Conservation (phyloP, 192 early-diverging fungal species). For the Backusella liffmaniae region DNA sequence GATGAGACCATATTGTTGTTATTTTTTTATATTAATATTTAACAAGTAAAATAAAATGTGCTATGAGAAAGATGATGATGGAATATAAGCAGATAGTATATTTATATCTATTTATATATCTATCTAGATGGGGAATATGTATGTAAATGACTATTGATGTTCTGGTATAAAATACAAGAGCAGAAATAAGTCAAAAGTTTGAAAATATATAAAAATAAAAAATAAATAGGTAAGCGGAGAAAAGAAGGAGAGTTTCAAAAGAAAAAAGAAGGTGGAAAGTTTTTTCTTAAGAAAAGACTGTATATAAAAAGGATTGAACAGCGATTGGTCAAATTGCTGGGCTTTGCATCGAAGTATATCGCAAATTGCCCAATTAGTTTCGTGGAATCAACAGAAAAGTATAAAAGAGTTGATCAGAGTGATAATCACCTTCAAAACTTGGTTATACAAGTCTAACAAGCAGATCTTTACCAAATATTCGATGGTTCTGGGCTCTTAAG, state of each 20-base stretch:
- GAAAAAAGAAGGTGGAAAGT: background rate
- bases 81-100: background rate
- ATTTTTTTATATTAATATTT: background rate
- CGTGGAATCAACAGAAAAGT: slow-evolving; percentile 4
- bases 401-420: background rate
- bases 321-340: background rate
- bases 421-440: background rate
- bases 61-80: background rate
- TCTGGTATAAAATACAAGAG: background rate
- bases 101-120: background rate
- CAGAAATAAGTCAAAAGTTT: background rate
- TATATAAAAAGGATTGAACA: background rate
- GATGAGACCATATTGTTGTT: background rate
- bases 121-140: background rate
- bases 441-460: slow-evolving; percentile 4
- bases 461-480: background rate
- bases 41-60: background rate
- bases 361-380: background rate
- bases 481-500: slow-evolving; percentile 2
- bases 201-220: background rate
- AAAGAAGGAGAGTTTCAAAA: slow-evolving; percentile 3
- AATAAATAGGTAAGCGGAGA: background rate
- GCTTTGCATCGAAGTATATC: background rate
- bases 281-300: background rate
- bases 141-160: background rate